Percentiles rank a stretch among this genome's conserved stretches.
phyloP scores from a whole-genome alignment of 2,329 filamentous ascomycete species.

The Diaporthe aspalathi region DNA sequence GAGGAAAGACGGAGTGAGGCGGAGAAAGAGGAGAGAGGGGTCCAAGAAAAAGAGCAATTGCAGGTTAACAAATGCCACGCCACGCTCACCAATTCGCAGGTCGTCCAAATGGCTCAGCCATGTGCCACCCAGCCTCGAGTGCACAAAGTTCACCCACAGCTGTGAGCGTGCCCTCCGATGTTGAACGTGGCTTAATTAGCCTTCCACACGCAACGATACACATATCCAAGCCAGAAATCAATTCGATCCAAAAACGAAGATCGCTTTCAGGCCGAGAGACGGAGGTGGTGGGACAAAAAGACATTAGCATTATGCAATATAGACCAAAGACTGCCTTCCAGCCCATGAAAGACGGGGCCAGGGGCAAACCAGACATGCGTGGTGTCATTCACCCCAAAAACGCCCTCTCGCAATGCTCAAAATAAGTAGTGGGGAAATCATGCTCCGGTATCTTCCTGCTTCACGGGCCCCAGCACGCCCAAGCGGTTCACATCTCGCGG shows the following conservation, averaged over 20 bases:
- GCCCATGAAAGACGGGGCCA: neutral
- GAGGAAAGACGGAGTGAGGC: no score
- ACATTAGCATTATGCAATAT: constrained; percentile 35
- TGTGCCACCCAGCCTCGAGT: neutral
- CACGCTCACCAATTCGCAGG: no score
- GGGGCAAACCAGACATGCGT: neutral
- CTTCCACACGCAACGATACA: no score
- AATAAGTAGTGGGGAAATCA: neutral
- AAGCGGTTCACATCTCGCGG: neutral
- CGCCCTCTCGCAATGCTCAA: neutral
- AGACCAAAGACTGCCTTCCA: neutral
- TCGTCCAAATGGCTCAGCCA: no score
- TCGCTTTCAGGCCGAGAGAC: neutral
- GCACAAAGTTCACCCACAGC: neutral
- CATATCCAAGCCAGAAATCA: neutral
- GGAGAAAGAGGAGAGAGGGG: no score
- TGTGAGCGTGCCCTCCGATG: neutral
- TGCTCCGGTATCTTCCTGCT: neutral
- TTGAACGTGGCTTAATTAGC: neutral
- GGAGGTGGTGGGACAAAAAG: neutral
- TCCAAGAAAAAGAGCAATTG: no score
- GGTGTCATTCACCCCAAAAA: neutral
- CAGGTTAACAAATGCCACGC: no score
- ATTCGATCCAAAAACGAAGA: neutral
- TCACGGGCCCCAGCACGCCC: neutral